phyloP scores from a whole-genome alignment of 306 rosid species.

The Inga laurina region DNA sequence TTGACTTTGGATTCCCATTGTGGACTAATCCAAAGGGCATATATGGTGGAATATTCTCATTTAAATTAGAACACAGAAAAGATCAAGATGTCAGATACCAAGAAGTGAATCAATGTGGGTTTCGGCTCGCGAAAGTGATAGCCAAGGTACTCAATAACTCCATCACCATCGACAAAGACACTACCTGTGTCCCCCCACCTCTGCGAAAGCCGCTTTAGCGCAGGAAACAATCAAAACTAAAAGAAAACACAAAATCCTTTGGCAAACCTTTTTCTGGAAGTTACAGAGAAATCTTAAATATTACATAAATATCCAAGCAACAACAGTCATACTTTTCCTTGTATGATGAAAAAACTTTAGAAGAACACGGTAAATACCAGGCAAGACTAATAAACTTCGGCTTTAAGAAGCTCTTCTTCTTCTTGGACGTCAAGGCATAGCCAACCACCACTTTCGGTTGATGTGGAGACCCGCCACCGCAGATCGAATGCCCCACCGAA shows the following conservation, averaged over 20 bases:
- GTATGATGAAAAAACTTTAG: background rate
- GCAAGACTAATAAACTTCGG: slow-evolving; percentile 45
- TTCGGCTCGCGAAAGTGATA: slow-evolving; percentile 21
- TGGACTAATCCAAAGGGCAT: slow-evolving; percentile 43
- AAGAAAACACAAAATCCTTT: background rate
- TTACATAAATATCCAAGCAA: background rate
- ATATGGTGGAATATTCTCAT: slow-evolving; percentile 48
- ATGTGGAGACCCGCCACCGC: background rate
- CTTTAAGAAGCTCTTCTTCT: slow-evolving; percentile 50
- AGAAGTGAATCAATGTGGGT: slow-evolving; percentile 14
- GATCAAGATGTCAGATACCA: slow-evolving; percentile 26
- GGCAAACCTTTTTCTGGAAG: slow-evolving; percentile 22
- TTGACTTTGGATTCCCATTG: slow-evolving; percentile 32
- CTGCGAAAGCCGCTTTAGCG: slow-evolving; percentile 30
- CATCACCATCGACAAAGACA: slow-evolving; percentile 35
- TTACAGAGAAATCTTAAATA: background rate
- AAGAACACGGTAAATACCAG: slow-evolving; percentile 23
- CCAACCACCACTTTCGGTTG: slow-evolving; percentile 47
- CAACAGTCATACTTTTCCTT: background rate
- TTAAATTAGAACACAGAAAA: slow-evolving; percentile 15
- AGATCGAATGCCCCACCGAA: slow-evolving; percentile 3
- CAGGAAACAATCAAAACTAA: slow-evolving; percentile 7
- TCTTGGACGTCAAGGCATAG: slow-evolving; percentile 53
- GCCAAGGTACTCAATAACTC: slow-evolving; percentile 37
- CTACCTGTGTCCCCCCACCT: slow-evolving; percentile 18